Evolutionary conservation across 352 stramenopile species (phyloP).

Genomic region (Phytophthora tubulina): DNA sequence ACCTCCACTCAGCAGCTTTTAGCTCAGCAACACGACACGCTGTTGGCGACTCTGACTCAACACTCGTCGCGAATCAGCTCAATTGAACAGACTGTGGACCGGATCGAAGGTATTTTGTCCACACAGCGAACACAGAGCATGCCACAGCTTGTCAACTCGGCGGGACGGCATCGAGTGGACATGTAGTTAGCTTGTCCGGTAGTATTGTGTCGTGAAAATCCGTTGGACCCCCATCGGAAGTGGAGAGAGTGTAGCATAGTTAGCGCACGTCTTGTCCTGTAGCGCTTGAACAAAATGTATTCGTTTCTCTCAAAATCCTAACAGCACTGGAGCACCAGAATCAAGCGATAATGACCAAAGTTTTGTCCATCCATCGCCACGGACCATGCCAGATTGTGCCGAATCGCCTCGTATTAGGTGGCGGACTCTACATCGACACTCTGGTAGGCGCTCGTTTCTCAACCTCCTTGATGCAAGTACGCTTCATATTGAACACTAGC

Average conservation of each 20-base stretch:
- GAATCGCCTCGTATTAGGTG: not conserved
- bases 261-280: constrained; percentile 19
- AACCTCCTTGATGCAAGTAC: not conserved
- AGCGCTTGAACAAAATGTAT: constrained; percentile 33
- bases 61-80: constrained; percentile 62
- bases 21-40: constrained; percentile 54
- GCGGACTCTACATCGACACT: constrained; percentile 16
- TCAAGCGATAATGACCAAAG: not conserved
- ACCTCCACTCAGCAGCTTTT: constrained; percentile 76
- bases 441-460: not conserved
- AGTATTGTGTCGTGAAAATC: constrained; percentile 7
- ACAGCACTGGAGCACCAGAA: constrained; percentile 4
- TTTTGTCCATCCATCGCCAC: not conserved
- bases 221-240: constrained; percentile 18
- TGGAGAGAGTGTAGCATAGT: constrained; percentile 34
- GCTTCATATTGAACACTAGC: constrained; percentile 31
- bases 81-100: constrained; percentile 58
- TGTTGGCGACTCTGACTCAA: constrained; percentile 54
- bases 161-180: constrained; percentile 18
- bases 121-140: constrained; percentile 36
- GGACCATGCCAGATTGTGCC: not conserved
- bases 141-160: constrained; percentile 12
- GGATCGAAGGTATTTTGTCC: constrained; percentile 55
- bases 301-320: constrained; percentile 35
- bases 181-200: constrained; percentile 30